Evolutionary conservation across 306 rosid species (phyloP).

Genomic region (Vachellia collinsii): DNA sequence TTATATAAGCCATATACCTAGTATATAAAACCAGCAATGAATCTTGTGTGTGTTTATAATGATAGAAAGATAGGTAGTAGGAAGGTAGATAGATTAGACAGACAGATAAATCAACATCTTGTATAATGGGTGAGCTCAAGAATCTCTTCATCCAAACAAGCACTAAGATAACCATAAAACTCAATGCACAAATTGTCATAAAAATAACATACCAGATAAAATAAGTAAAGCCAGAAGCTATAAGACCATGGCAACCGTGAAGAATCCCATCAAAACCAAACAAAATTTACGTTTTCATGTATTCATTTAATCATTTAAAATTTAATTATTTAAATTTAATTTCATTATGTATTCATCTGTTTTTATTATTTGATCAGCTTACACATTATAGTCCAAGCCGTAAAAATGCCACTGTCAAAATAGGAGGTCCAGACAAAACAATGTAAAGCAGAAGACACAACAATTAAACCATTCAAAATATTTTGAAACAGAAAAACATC

Average conservation of each 20-base stretch:
- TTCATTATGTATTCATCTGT: background rate
- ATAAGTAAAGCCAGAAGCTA: background rate
- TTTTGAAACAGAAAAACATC: background rate
- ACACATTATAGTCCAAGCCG: background rate
- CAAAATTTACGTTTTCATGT: background rate
- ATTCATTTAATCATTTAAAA: background rate
- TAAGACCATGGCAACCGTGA: background rate
- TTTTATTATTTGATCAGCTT: background rate
- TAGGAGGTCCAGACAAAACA: background rate
- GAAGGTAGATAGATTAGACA: background rate
- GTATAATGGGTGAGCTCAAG: constrained; percentile 2
- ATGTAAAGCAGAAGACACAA: background rate
- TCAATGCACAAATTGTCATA: background rate
- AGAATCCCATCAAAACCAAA: background rate
- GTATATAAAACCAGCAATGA: constrained; percentile 35
- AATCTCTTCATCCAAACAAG: background rate
- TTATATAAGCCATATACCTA: constrained; percentile 99
- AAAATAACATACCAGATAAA: background rate
- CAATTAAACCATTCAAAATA: background rate
- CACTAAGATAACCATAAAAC: background rate
- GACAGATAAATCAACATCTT: constrained; percentile 16
- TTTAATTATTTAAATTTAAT: background rate
- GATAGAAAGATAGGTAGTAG: background rate
- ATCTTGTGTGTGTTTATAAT: background rate
- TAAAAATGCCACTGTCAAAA: background rate